These are phyloP conservation scores for Monosporascus cannonballus DNA, from an alignment of 2,329 filamentous ascomycete genomes.

Conservation along the genomic window DNA sequence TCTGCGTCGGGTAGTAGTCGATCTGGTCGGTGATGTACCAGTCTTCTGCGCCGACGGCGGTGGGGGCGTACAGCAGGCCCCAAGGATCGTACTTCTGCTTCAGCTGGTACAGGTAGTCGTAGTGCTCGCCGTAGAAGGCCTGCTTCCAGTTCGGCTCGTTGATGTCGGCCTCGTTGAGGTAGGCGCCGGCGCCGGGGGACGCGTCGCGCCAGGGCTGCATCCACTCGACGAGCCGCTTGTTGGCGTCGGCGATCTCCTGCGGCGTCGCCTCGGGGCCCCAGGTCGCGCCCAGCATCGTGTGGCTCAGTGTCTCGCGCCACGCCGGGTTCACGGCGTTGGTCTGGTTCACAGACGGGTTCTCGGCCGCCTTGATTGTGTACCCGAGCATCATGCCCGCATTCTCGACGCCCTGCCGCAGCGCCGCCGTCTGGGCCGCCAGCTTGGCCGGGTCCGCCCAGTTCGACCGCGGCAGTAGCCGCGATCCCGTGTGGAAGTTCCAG, in stretches of 20 bases:
- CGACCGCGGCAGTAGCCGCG: constrained; percentile 13
- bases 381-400: constrained; percentile 13
- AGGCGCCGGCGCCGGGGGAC: constrained; percentile 33
- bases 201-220: constrained; percentile 14
- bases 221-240: constrained; percentile 11
- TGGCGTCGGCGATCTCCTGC: constrained; percentile 6
- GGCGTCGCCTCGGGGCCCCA: constrained; percentile 7
- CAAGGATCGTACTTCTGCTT: constrained; percentile 43
- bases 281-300: constrained; percentile 11
- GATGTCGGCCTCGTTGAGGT: constrained; percentile 47
- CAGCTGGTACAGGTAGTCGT: constrained; percentile 31
- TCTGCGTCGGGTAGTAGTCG: background rate
- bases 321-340: constrained; percentile 16
- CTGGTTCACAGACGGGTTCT: constrained; percentile 14
- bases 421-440: constrained; percentile 9
- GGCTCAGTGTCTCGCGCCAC: constrained; percentile 10
- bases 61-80: constrained; percentile 38
- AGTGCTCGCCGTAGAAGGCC: constrained; percentile 41
- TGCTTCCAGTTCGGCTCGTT: constrained; percentile 37
- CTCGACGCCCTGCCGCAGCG: constrained; percentile 9
- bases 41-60: constrained; percentile 43
- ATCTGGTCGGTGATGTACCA: constrained; percentile 27
- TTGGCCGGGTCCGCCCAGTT: constrained; percentile 14
- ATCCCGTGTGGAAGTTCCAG: constrained; percentile 14
- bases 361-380: constrained; percentile 13